Percentiles rank a stretch among this genome's conserved stretches.
Conservation (phyloP, 805 yeast species). For the Ogataea dorogensis region DNA sequence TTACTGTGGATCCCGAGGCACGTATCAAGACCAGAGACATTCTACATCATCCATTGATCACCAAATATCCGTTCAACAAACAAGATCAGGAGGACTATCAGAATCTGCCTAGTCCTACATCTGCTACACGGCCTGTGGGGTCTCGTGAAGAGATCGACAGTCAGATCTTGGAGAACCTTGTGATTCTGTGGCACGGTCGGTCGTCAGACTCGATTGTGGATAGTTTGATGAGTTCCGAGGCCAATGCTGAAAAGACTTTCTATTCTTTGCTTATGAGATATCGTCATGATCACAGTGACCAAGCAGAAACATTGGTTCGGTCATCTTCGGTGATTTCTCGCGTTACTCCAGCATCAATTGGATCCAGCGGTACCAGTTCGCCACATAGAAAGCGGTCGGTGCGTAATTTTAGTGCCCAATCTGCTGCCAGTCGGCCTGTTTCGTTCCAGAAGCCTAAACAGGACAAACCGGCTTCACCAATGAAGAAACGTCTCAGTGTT, state of each 20-base stretch:
- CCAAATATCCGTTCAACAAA: conserved; percentile 60
- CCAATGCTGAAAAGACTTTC: conserved; percentile 39
- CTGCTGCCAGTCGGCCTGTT: conserved; percentile 46
- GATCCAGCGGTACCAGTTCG: conserved; percentile 26
- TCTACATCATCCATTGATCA: conserved; percentile 74
- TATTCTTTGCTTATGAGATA: conserved; percentile 36
- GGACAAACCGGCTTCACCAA: conserved; percentile 13
- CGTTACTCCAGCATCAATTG: conserved; percentile 27
- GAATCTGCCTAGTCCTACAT: conserved; percentile 53
- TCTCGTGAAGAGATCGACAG: conserved; percentile 48
- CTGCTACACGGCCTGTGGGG: conserved; percentile 50
- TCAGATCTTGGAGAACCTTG: conserved; percentile 52
- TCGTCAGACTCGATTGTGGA: conserved; percentile 35
- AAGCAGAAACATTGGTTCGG: conserved; percentile 25
- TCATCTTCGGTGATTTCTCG: conserved; percentile 33
- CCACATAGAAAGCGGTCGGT: conserved; percentile 40
- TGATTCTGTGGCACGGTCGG: conserved; percentile 59
- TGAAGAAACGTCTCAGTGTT: conserved; percentile 14
- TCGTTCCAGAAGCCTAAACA: conserved; percentile 32
- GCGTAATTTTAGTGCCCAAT: conserved; percentile 41
- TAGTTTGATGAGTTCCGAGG: conserved; percentile 28
- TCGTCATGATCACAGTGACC: conserved; percentile 34
- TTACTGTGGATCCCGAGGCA: conserved; percentile 74
- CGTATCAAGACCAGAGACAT: conserved; percentile 80
- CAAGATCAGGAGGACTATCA: conserved; percentile 31